These are phyloP conservation scores for Sclerotinia trifoliorum DNA, from an alignment of 2,329 filamentous ascomycete species.

Conservation along the genomic window DNA sequence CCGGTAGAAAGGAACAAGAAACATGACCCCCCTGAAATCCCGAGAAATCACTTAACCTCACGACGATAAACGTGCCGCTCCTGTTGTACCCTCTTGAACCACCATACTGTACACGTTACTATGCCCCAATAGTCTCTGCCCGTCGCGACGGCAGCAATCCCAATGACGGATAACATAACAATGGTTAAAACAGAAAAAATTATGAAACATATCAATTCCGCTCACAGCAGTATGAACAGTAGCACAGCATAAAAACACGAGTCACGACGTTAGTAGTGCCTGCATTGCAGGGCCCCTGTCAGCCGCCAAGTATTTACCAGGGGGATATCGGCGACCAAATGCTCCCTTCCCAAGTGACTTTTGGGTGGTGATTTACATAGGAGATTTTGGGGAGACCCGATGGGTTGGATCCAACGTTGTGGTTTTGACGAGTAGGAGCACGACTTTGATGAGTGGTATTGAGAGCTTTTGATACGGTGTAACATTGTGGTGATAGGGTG, in stretches of 20 bases:
- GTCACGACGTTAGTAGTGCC: constrained; percentile 12
- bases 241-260: constrained; percentile 14
- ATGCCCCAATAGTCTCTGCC: not conserved
- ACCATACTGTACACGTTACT: not conserved
- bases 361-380: not conserved
- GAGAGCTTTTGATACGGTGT: not conserved
- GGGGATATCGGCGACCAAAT: constrained; percentile 21
- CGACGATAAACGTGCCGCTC: constrained; percentile 18
- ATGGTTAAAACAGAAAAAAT: too few relatives aligned
- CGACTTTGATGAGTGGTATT: not conserved
- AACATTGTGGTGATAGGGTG: not conserved
- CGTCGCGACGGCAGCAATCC: constrained; percentile 3
- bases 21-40: constrained; percentile 13
- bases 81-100: constrained; percentile 5
- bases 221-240: not conserved
- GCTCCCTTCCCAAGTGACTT: not conserved
- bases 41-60: constrained; percentile 14
- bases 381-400: constrained; percentile 17
- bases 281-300: not conserved
- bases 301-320: constrained; percentile 12
- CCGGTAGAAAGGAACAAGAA: constrained; percentile 13
- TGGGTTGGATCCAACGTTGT: constrained; percentile 21
- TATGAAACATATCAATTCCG: constrained; percentile 8
- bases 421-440: constrained; percentile 4
- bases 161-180: constrained; percentile 5